Evolutionary conservation across 768 basidiomycete species (phyloP).

Genomic region (Postia placenta): DNA sequence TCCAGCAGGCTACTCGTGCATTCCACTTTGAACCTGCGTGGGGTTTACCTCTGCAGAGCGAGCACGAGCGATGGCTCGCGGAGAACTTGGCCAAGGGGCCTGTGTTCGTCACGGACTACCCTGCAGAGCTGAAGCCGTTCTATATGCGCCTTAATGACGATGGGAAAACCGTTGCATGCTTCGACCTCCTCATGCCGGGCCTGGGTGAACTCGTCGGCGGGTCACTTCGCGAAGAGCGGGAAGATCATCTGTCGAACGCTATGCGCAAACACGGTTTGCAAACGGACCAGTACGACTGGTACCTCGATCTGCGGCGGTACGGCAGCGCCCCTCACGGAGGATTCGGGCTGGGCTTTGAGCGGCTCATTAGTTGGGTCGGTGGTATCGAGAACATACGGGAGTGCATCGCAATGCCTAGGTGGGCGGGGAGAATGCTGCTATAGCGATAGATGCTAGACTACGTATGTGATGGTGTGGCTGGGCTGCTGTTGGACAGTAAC

Average conservation of each 20-base stretch:
- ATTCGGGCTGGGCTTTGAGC: slow-evolving; percentile 94
- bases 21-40: slow-evolving; percentile 59
- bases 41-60: slow-evolving; percentile 74
- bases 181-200: slow-evolving; percentile 86
- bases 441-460: slow-evolving; percentile 19
- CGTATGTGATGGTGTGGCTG: background rate
- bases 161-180: slow-evolving; percentile 76
- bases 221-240: slow-evolving; percentile 78
- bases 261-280: slow-evolving; percentile 46
- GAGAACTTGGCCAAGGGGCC: slow-evolving; percentile 63
- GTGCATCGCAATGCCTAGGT: slow-evolving; percentile 87
- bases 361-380: slow-evolving; percentile 80
- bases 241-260: slow-evolving; percentile 40
- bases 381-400: slow-evolving; percentile 91
- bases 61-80: slow-evolving; percentile 91
- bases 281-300: slow-evolving; percentile 52
- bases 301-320: slow-evolving; percentile 74
- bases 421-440: slow-evolving; percentile 74
- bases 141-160: slow-evolving; percentile 79
- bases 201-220: slow-evolving; percentile 92
- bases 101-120: slow-evolving; percentile 91
- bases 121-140: slow-evolving; percentile 79
- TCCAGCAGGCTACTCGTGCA: slow-evolving; percentile 25
- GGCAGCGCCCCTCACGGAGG: slow-evolving; percentile 93
- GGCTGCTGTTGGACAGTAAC: slow-evolving; percentile 7